Evolutionary conservation across 108 stramenopile genomes (phyloP).

Genomic region (Aurantiochytrium sp.): DNA sequence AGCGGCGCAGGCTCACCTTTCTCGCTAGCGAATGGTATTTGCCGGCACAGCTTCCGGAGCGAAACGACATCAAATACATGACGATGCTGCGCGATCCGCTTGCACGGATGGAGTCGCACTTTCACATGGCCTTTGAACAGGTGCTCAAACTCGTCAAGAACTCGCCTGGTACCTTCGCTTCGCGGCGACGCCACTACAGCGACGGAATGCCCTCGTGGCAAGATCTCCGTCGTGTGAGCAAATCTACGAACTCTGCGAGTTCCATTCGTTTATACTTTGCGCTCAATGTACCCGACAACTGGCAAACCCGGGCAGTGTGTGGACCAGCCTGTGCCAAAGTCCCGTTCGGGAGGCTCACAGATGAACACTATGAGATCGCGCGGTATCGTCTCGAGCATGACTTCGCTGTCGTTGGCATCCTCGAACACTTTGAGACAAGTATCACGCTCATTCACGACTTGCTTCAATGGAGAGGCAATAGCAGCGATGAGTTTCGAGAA

Average conservation of each 20-base stretch:
- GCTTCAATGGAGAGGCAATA: neutral
- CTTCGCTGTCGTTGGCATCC: neutral
- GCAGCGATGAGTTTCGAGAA: neutral
- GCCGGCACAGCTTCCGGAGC: neutral
- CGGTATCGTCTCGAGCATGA: neutral
- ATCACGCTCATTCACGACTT: neutral
- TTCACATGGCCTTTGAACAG: neutral
- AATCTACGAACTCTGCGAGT: neutral
- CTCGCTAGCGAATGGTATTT: neutral
- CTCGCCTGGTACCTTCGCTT: neutral
- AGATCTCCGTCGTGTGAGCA: neutral
- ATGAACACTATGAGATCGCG: neutral
- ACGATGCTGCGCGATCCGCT: constrained; percentile 10
- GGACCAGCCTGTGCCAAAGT: neutral
- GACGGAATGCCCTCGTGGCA: neutral
- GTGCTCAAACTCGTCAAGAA: neutral
- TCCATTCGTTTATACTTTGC: neutral
- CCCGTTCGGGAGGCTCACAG: neutral
- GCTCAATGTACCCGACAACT: neutral
- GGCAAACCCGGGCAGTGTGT: neutral
- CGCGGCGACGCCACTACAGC: neutral
- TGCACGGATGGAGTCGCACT: neutral
- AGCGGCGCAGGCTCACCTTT: neutral
- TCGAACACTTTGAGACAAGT: neutral
- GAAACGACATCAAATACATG: neutral